Conservation (phyloP, 495 filamentous ascomycete species). For the Daldinia caldariorum region DNA sequence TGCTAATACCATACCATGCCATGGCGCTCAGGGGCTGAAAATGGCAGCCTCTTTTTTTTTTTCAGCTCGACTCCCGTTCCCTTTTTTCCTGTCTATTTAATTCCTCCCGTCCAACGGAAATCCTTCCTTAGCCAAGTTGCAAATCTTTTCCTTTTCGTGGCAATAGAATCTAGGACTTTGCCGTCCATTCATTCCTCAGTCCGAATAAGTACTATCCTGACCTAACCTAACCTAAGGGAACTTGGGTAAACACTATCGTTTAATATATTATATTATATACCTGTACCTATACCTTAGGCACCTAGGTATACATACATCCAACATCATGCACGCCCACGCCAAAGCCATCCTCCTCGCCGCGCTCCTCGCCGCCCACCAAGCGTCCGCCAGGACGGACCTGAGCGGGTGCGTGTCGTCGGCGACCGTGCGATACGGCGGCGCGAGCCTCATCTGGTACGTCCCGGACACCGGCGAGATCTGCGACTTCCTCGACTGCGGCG, state of each 20-base stretch:
- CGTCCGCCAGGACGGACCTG: constrained; percentile 58
- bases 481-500: constrained; percentile 70
- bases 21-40: not conserved
- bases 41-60: not conserved
- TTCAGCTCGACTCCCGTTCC: not conserved
- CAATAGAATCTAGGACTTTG: not conserved
- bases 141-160: constrained; percentile 37
- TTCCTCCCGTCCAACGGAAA: too few species aligned
- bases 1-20: not conserved
- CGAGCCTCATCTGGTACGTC: constrained; percentile 61
- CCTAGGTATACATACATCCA: not conserved
- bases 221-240: too few species aligned
- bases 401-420: constrained; percentile 53
- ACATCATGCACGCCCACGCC: constrained; percentile 28
- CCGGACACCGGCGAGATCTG: constrained; percentile 69
- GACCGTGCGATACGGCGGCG: constrained; percentile 51
- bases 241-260: too few species aligned
- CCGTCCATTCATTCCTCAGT: constrained; percentile 34
- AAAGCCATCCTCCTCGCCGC: constrained; percentile 33
- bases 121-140: not conserved
- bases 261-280: too few species aligned
- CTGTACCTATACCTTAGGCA: too few species aligned
- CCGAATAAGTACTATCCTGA: too few species aligned
- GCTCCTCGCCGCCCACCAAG: constrained; percentile 34
- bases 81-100: not conserved